Base-by-base conservation (phyloP, 306 rosid genomes). In the Amphicarpaea edgeworthii region DNA sequence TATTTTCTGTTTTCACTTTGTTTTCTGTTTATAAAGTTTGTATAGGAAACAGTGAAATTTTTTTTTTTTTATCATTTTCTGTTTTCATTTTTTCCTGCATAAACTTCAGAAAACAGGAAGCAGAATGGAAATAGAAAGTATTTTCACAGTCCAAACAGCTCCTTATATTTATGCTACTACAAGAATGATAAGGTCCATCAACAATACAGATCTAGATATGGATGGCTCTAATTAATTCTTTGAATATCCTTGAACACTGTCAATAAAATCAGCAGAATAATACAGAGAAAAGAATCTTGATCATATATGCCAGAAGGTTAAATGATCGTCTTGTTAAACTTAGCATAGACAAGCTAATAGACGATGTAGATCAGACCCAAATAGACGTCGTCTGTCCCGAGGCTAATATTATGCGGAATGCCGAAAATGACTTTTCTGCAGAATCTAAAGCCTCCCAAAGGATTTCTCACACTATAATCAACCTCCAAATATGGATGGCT, bases 141-240 rank as follows among this genome's bases (percentile, higher is more conserved):
- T 4, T 23, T 23, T 55, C 62, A 11, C 62, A 23, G 12, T 23
- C 14, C 26, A 17, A 8, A 51, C 12, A 3, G 8, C 3, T 19
- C 26, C 8, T 55, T 63, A 23, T 79, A 67, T 63, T 73, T n/a
- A 51, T 12, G 16, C 19, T 62, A 68, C 76, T 37, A 24, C 20
- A 50, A 66, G 60, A 65, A 78, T 65, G 51, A 74, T n/a, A 68
- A 37, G 20, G 49, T 64, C 66, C 62, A 34, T 16, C 64, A 64
- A 64, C 73, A 61, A 62, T 38, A 69, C 40, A 73, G 32, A 58
- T 23, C 23, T 32, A 73, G 63, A 72, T 55, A 58, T 14, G 49
- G 55, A 62, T 23, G 49, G 47, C 67, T n/a, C n/a, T 40, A 78
- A 64, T 70, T 55, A 68, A 17, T 47, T 78, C 24, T 24, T 34